These are phyloP conservation scores for Collybia mongolica DNA, from an alignment of 768 basidiomycete species.

Conservation along the genomic window DNA sequence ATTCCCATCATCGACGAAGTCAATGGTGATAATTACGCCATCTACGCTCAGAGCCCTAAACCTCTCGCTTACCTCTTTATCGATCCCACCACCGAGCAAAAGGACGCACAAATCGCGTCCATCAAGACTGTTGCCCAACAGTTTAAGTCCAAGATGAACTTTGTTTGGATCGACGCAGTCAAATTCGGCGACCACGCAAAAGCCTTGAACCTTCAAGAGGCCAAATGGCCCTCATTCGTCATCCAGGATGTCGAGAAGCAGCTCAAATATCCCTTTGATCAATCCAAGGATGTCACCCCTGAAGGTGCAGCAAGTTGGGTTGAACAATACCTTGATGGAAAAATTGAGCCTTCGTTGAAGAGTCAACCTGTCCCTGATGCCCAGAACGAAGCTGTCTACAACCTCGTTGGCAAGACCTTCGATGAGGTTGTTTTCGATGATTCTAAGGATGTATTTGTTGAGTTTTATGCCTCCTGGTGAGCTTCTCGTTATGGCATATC, in stretches of 20 bases:
- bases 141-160: slow-evolving; percentile 88
- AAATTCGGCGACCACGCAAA: slow-evolving; percentile 96
- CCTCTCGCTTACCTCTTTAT: slow-evolving; percentile 95
- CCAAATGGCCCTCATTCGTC: slow-evolving; percentile 93
- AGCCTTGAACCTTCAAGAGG: slow-evolving; percentile 82
- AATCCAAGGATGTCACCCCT: slow-evolving; percentile 57
- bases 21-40: slow-evolving; percentile 87
- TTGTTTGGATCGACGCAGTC: slow-evolving; percentile 96
- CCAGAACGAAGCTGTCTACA: slow-evolving; percentile 82
- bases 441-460: slow-evolving; percentile 91
- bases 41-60: slow-evolving; percentile 78
- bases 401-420: slow-evolving; percentile 86
- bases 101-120: slow-evolving; percentile 61
- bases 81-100: slow-evolving; percentile 70
- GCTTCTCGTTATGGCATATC: slow-evolving; percentile 24
- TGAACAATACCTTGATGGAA: slow-evolving; percentile 64
- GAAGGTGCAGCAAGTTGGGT: slow-evolving; percentile 61
- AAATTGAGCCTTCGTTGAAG: slow-evolving; percentile 84
- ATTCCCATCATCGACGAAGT: slow-evolving; percentile 92
- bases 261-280: slow-evolving; percentile 87
- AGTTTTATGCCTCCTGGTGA: slow-evolving; percentile 97
- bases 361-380: slow-evolving; percentile 80
- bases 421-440: slow-evolving; percentile 86
- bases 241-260: slow-evolving; percentile 83
- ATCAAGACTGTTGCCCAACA: slow-evolving; percentile 77